These are phyloP conservation scores for Diplodia intermedia DNA, from an alignment of 2,329 filamentous ascomycete species.

Conservation along the genomic window DNA sequence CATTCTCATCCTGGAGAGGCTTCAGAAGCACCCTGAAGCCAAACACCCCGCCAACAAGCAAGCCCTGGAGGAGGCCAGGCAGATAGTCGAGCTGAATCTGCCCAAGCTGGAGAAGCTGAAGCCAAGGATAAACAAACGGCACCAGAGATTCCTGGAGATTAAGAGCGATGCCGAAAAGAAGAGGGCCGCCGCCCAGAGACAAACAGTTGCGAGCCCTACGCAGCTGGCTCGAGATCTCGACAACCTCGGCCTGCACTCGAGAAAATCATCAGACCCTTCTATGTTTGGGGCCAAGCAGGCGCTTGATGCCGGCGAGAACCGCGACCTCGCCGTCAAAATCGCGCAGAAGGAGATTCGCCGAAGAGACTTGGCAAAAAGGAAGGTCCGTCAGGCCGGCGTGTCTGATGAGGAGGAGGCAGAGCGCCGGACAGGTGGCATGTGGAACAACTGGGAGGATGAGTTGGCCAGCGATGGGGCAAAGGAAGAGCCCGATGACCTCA, in stretches of 20 bases:
- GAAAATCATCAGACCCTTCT: constrained; percentile 35
- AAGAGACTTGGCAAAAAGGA: constrained; percentile 41
- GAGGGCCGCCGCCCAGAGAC: constrained; percentile 38
- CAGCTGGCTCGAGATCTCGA: constrained; percentile 37
- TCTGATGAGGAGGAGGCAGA: constrained; percentile 64
- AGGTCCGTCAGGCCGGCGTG: constrained; percentile 62
- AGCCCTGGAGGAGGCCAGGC: constrained; percentile 63
- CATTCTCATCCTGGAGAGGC: constrained; percentile 76
- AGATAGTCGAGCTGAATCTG: constrained; percentile 69
- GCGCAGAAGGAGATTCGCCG: constrained; percentile 46
- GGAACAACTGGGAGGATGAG: constrained; percentile 61
- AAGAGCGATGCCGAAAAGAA: constrained; percentile 51
- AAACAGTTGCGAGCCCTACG: constrained; percentile 38
- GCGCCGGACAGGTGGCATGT: constrained; percentile 61
- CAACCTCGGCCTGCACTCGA: constrained; percentile 32
- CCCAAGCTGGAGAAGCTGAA: constrained; percentile 78
- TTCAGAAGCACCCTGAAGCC: constrained; percentile 78
- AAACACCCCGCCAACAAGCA: constrained; percentile 66
- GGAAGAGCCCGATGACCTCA: constrained; percentile 54
- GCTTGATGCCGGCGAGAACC: constrained; percentile 45
- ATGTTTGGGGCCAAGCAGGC: constrained; percentile 40
- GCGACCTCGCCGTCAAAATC: constrained; percentile 44
- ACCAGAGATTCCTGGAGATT: constrained; percentile 68
- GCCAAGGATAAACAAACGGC: constrained; percentile 74
- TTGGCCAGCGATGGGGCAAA: constrained; percentile 39